A percentile compares a stretch with the other conserved stretches of the same genome.
Conservation (phyloP, 2,329 filamentous ascomycete species). For the Microsporum ferrugineum region DNA sequence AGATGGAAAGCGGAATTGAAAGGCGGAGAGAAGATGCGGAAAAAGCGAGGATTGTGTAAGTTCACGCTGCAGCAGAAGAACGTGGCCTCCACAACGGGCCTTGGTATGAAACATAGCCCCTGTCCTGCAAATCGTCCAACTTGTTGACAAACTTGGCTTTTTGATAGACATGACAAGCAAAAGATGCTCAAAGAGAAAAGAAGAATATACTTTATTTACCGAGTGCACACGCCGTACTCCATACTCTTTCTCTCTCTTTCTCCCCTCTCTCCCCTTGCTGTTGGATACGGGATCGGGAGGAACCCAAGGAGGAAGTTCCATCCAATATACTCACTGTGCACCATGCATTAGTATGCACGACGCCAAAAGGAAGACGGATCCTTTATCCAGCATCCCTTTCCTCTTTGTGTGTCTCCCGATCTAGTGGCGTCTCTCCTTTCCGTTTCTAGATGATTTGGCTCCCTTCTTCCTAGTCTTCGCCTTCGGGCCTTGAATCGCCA, state of each 20-base stretch:
- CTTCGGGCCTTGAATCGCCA: slow-evolving; percentile 49
- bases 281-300: neutral
- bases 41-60: neutral
- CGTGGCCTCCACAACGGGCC: slow-evolving; percentile 1
- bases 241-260: neutral
- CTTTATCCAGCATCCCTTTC: neutral
- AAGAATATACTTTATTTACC: slow-evolving; percentile 2
- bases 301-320: neutral
- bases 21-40: neutral
- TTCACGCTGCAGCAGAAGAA: neutral
- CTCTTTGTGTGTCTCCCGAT: neutral
- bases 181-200: neutral
- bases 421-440: slow-evolving; percentile 6
- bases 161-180: neutral
- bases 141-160: neutral
- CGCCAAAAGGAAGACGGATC: neutral
- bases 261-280: neutral
- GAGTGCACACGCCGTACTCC: neutral
- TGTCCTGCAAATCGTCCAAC: neutral
- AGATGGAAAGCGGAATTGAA: neutral
- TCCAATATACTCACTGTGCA: neutral
- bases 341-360: neutral
- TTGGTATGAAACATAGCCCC: slow-evolving; percentile 1
- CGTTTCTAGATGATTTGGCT: neutral
- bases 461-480: slow-evolving; percentile 14